Conservation (phyloP, 2,329 filamentous ascomycete species). For the Paraphoma sp. region DNA sequence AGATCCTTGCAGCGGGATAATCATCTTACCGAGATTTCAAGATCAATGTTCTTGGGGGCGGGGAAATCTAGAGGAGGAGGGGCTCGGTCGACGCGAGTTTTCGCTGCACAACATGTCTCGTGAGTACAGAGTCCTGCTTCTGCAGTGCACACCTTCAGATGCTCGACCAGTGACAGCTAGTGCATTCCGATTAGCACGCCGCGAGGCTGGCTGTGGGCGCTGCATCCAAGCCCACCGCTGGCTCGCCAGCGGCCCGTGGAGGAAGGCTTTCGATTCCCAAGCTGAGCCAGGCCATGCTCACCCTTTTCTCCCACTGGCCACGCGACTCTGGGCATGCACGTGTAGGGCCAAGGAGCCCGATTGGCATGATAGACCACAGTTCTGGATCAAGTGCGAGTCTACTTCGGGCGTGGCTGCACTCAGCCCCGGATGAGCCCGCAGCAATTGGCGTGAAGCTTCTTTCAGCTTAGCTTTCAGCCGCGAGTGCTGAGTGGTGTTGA, state of each 20-base stretch:
- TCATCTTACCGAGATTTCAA: not conserved
- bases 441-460: constrained; percentile 10
- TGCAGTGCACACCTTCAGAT: not conserved
- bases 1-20: not conserved
- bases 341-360: constrained; percentile 1
- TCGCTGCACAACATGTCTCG: not conserved
- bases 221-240: constrained; percentile 1
- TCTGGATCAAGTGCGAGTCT: constrained; percentile 3
- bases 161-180: not conserved
- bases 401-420: constrained; percentile 2
- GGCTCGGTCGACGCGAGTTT: not conserved
- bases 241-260: constrained; percentile 1
- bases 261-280: not conserved
- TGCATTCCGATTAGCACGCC: not conserved
- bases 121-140: not conserved
- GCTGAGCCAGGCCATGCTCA: not conserved
- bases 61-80: not conserved
- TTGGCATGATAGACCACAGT: constrained; percentile 2
- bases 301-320: not conserved
- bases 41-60: not conserved
- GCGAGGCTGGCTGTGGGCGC: constrained; percentile 4
- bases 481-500: constrained; percentile 6
- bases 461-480: constrained; percentile 14
- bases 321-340: constrained; percentile 4
- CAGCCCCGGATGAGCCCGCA: constrained; percentile 2